Evolutionary conservation across 495 filamentous ascomycete genomes (phyloP).

Genomic region (Astrothelium macrocarpum): DNA sequence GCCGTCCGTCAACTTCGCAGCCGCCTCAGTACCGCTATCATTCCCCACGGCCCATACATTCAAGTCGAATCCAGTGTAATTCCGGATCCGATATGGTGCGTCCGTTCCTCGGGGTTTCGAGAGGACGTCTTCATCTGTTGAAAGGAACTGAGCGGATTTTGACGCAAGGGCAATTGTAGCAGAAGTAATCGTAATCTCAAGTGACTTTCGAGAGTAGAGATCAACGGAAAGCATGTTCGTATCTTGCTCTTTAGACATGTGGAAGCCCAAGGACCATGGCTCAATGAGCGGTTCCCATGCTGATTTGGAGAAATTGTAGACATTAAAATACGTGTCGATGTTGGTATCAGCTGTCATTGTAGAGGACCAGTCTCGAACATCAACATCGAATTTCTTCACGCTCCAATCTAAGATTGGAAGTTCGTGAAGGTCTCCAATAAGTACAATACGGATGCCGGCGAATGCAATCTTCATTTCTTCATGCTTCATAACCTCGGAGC

Average conservation of each 20-base stretch:
- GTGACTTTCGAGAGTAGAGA: constrained; percentile 72
- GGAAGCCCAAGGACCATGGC: constrained; percentile 89
- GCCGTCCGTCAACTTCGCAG: constrained; percentile 78
- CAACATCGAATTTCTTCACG: constrained; percentile 77
- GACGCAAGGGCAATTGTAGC: constrained; percentile 88
- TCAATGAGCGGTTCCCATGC: constrained; percentile 96
- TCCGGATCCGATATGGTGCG: constrained; percentile 85
- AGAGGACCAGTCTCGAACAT: constrained; percentile 82
- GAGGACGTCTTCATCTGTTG: constrained; percentile 81
- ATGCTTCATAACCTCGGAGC: constrained; percentile 54
- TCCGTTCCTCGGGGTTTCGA: constrained; percentile 88
- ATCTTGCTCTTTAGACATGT: constrained; percentile 67
- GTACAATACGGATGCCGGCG: constrained; percentile 81
- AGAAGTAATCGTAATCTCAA: constrained; percentile 88
- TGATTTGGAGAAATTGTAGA: constrained; percentile 98
- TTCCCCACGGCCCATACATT: constrained; percentile 68
- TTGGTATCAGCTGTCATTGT: constrained; percentile 77
- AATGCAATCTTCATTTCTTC: constrained; percentile 79
- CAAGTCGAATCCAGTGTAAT: constrained; percentile 88
- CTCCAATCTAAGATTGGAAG: constrained; percentile 89
- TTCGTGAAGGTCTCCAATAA: constrained; percentile 93
- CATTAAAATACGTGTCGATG: constrained; percentile 87
- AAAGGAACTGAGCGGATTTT: constrained; percentile 85
- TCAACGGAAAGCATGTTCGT: constrained; percentile 74
- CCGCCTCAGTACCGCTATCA: constrained; percentile 43